phyloP scores from a whole-genome alignment of 2,329 filamentous ascomycete species.

The Fusarium drepaniforme region DNA sequence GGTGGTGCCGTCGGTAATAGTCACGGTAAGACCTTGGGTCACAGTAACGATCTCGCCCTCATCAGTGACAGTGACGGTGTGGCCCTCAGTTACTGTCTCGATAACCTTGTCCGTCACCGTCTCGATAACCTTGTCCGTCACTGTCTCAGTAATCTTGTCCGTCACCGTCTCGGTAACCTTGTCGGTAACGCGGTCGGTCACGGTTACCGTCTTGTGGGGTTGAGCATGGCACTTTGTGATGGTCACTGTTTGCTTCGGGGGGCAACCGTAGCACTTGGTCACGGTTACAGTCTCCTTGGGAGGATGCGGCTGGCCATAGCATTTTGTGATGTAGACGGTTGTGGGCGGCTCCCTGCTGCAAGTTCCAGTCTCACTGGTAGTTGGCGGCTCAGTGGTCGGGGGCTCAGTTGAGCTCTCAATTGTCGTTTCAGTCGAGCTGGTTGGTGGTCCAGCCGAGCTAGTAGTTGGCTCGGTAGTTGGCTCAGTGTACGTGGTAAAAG shows the following conservation, averaged over 20 bases:
- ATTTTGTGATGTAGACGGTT: neutral
- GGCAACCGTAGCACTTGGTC: neutral
- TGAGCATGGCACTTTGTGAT: neutral
- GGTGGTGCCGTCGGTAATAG: constrained; percentile 8
- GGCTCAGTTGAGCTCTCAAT: neutral
- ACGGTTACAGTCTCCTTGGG: neutral
- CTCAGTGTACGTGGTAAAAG: neutral
- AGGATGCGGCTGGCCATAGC: neutral
- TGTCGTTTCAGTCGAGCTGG: neutral
- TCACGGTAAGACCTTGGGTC: constrained; percentile 11
- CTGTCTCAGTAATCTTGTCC: neutral
- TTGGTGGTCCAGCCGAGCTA: neutral
- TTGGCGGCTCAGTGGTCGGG: neutral
- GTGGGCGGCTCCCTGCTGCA: neutral
- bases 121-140: neutral
- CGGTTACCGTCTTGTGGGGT: neutral
- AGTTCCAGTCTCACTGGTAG: neutral
- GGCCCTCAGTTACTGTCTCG: neutral
- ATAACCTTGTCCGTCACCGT: neutral
- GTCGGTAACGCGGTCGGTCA: neutral
- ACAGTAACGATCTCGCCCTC: constrained; percentile 3
- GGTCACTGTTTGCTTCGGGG: neutral
- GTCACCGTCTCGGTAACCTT: neutral
- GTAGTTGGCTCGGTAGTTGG: neutral
- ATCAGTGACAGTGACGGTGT: neutral